Percentiles rank a stretch among this genome's conserved stretches.
phyloP scores from a whole-genome alignment of 768 basidiomycete species.

The Pleurotus salmoneostramineus region DNA sequence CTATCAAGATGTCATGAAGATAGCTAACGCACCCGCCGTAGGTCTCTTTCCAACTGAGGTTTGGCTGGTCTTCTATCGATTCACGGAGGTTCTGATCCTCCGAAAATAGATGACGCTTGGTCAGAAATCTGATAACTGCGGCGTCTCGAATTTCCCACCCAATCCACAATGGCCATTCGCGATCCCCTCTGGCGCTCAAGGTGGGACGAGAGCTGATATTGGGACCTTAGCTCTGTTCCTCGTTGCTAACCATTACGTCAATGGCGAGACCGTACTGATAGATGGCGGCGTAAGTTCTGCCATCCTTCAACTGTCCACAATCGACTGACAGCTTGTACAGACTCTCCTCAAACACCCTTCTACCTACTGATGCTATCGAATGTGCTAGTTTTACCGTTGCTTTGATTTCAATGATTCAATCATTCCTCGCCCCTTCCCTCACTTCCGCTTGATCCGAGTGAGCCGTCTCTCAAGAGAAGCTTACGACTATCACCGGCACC shows the following conservation, averaged over 20 bases:
- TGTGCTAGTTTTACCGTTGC: too few species aligned
- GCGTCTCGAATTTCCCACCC: constrained; percentile 17
- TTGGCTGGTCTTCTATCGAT: neutral
- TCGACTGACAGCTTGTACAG: constrained; percentile 12
- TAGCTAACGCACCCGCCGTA: neutral
- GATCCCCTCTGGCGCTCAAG: constrained; percentile 27
- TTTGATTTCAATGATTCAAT: too few species aligned
- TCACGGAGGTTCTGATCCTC: neutral
- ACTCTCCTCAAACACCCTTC: constrained; percentile 32
- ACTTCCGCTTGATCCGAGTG: too few species aligned
- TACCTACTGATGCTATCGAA: constrained; percentile 24
- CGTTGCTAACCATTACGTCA: constrained; percentile 44
- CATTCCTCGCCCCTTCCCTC: too few species aligned
- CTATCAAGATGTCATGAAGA: neutral
- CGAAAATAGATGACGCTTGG: constrained; percentile 24
- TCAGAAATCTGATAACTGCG: constrained; percentile 19
- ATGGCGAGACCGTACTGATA: constrained; percentile 44
- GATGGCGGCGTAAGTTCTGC: constrained; percentile 42
- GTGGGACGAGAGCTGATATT: constrained; percentile 37
- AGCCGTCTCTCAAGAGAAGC: too few species aligned
- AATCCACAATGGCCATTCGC: constrained; percentile 21
- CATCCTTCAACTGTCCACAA: neutral
- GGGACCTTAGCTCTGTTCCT: constrained; percentile 38
- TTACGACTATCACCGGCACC: too few species aligned
- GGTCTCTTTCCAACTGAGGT: constrained; percentile 29